Evolutionary conservation across 1,139 yeast genomes (phyloP).

Genomic region (Sugiyamaella novakii): DNA sequence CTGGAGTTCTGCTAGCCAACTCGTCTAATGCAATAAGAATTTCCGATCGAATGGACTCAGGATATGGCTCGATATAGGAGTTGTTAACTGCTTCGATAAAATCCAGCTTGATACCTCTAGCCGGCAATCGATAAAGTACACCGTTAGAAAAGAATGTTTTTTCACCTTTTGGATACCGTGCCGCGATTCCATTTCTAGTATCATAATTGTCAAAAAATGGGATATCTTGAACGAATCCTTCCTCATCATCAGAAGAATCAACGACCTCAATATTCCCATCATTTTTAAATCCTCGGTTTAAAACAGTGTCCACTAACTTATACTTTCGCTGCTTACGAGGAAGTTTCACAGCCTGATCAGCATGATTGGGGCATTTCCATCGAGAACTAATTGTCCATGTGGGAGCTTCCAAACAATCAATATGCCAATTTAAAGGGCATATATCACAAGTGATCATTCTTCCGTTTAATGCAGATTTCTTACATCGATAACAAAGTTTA

Average conservation of each 20-base stretch:
- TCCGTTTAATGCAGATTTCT: slow-evolving; percentile 61
- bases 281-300: slow-evolving; percentile 63
- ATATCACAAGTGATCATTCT: slow-evolving; percentile 78
- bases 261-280: slow-evolving; percentile 67
- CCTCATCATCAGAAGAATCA: slow-evolving; percentile 44
- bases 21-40: slow-evolving; percentile 41
- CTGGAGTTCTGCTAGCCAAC: slow-evolving; percentile 37
- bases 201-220: slow-evolving; percentile 52
- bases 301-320: slow-evolving; percentile 55
- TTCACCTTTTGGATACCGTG: slow-evolving; percentile 44
- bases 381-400: slow-evolving; percentile 78
- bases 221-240: slow-evolving; percentile 40
- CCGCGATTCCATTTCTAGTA: slow-evolving; percentile 50
- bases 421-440: slow-evolving; percentile 87
- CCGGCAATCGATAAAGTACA: slow-evolving; percentile 67
- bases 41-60: slow-evolving; percentile 33
- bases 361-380: slow-evolving; percentile 95
- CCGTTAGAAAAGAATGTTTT: slow-evolving; percentile 51
- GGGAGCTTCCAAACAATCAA: slow-evolving; percentile 84
- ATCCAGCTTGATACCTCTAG: slow-evolving; percentile 71
- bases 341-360: slow-evolving; percentile 53
- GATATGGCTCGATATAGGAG: slow-evolving; percentile 31
- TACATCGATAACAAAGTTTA: slow-evolving; percentile 74
- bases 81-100: slow-evolving; percentile 53
- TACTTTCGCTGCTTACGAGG: slow-evolving; percentile 58